Evolutionary conservation across 1,284 basidiomycete genomes (phyloP).

Genomic region (Ustilago bromivora): DNA sequence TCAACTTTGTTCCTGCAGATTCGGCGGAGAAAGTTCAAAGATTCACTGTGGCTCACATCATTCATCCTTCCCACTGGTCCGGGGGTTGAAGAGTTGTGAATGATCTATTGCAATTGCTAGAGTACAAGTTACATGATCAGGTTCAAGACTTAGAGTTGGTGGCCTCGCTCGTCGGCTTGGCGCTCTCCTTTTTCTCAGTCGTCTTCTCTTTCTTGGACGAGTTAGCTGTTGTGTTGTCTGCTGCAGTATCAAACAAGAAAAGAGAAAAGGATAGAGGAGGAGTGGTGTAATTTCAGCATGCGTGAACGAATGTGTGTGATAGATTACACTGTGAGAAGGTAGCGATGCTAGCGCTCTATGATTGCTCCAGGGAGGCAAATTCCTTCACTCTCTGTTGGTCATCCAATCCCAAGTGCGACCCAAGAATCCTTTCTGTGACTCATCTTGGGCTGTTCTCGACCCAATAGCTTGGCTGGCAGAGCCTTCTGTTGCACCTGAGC

Average conservation of each 20-base stretch:
- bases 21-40: not conserved
- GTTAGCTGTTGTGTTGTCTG: slow-evolving; percentile 9
- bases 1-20: not conserved
- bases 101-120: slow-evolving; percentile 23
- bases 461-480: not conserved
- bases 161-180: slow-evolving; percentile 13
- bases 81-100: not conserved
- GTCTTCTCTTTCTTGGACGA: slow-evolving; percentile 9
- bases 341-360: not conserved
- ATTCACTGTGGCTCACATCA: not conserved
- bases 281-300: slow-evolving; percentile 42
- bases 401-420: slow-evolving; percentile 45
- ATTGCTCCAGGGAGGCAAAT: not conserved
- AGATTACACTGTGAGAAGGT: slow-evolving; percentile 14
- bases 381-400: slow-evolving; percentile 19
- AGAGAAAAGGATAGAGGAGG: not conserved
- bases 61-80: not conserved
- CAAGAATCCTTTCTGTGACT: slow-evolving; percentile 24
- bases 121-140: not conserved
- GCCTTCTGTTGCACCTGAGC: not conserved
- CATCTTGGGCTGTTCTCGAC: not conserved
- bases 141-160: slow-evolving; percentile 18
- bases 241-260: not conserved
- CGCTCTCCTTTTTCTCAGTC: slow-evolving; percentile 7
- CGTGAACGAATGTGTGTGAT: slow-evolving; percentile 8